phyloP scores from a whole-genome alignment of 371 early-diverging fungal genomes.

The Syncephalastrum sp. region DNA sequence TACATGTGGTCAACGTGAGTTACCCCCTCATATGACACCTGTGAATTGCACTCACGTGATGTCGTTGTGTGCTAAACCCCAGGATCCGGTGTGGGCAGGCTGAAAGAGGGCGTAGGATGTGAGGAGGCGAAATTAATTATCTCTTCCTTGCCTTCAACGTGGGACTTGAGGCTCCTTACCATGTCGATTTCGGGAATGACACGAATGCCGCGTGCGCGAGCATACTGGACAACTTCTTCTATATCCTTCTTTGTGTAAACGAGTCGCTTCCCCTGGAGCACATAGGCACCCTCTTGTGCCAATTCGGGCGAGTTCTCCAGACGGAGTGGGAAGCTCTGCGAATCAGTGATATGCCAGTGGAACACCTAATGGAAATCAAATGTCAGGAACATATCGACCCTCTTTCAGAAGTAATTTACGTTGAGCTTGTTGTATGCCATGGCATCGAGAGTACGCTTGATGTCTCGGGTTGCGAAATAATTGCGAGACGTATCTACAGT shows the following conservation, averaged over 20 bases:
- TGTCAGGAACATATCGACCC: neutral
- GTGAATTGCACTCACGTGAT: slow-evolving; percentile 34
- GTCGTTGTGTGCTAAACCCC: slow-evolving; percentile 36
- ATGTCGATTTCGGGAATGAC: slow-evolving; percentile 80
- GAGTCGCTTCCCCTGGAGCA: slow-evolving; percentile 36
- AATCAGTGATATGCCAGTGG: slow-evolving; percentile 80
- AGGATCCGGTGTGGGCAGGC: slow-evolving; percentile 75
- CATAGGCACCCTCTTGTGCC: slow-evolving; percentile 51
- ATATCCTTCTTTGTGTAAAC: slow-evolving; percentile 68
- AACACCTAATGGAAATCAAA: slow-evolving; percentile 39
- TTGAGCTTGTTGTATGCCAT: slow-evolving; percentile 62
- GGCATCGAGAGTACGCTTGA: slow-evolving; percentile 56
- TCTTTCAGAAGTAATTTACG: slow-evolving; percentile 16
- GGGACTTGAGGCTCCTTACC: slow-evolving; percentile 40
- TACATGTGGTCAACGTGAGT: slow-evolving; percentile 7
- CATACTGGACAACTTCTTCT: slow-evolving; percentile 59
- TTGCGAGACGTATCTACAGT: slow-evolving; percentile 72
- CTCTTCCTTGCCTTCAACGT: no score
- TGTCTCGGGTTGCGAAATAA: slow-evolving; percentile 63
- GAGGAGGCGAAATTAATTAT: neutral
- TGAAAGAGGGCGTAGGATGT: slow-evolving; percentile 5
- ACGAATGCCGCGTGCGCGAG: slow-evolving; percentile 46
- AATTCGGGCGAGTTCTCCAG: slow-evolving; percentile 50
- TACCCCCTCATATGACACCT: neutral
- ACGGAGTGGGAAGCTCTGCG: slow-evolving; percentile 65